Conservation (phyloP, 2,329 filamentous ascomycete species). For the Fusarium buharicum region DNA sequence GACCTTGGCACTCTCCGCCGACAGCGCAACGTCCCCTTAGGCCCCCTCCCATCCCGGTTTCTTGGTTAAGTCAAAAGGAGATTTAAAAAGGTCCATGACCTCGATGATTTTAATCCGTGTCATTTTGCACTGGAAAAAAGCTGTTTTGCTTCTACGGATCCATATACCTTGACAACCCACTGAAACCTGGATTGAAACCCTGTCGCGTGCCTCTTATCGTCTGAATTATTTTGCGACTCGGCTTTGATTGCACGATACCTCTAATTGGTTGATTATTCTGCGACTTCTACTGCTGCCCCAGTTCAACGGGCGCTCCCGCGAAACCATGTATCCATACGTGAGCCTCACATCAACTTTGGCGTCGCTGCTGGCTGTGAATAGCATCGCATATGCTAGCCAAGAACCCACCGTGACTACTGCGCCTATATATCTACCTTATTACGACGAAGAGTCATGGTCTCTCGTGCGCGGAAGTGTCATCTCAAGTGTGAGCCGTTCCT, state of each 20-base stretch:
- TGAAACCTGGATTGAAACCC: neutral
- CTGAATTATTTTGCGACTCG: neutral
- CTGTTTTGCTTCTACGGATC: neutral
- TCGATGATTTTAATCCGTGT: neutral
- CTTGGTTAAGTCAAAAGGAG: neutral
- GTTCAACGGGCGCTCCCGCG: neutral
- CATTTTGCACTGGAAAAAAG: constrained; percentile 6
- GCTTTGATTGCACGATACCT: neutral
- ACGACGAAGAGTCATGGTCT: constrained; percentile 56
- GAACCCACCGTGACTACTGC: constrained; percentile 52
- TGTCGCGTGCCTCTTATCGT: neutral
- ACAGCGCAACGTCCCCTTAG: constrained; percentile 27
- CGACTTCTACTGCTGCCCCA: constrained; percentile 16
- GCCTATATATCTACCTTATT: constrained; percentile 59
- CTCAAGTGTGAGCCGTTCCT: constrained; percentile 51
- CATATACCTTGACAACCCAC: neutral
- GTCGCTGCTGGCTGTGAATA: constrained; percentile 43
- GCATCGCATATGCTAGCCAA: constrained; percentile 35
- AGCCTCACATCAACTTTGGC: constrained; percentile 35
- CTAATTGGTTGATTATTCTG: constrained; percentile 14
- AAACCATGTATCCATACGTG: constrained; percentile 23
- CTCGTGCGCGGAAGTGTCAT: constrained; percentile 59
- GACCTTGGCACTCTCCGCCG: constrained; percentile 39
- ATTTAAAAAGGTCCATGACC: constrained; percentile 24
- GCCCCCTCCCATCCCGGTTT: constrained; percentile 24